Percentiles rank a stretch among this genome's conserved stretches.
Conservation (phyloP, 2,329 filamentous ascomycete species). For the Alternaria sp. region DNA sequence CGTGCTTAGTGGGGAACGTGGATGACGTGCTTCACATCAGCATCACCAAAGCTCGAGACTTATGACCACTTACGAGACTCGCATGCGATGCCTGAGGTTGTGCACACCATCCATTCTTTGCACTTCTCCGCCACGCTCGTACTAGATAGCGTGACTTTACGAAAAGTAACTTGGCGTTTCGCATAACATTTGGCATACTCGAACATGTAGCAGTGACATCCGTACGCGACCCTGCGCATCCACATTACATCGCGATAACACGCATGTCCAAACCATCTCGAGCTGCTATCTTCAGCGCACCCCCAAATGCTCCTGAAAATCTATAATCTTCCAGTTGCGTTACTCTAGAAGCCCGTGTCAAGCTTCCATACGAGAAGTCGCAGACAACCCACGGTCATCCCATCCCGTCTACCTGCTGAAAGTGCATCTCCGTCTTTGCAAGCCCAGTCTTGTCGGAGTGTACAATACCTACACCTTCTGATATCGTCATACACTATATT, state of each 20-base stretch:
- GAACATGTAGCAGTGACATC: not conserved
- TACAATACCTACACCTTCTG: not conserved
- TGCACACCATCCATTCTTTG: accelerated
- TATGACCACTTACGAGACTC: not conserved
- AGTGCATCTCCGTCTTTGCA: not conserved
- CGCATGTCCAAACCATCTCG: not conserved
- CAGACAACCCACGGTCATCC: too few relatives aligned
- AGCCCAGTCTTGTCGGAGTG: not conserved
- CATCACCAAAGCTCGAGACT: not conserved
- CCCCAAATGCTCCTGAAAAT: not conserved
- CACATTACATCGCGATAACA: not conserved
- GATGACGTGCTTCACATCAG: not conserved
- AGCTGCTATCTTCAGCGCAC: accelerated
- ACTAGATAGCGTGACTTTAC: not conserved
- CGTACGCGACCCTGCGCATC: not conserved
- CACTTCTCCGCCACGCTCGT: not conserved
- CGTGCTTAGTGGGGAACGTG: not conserved
- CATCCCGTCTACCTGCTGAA: not conserved
- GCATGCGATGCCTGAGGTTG: not conserved
- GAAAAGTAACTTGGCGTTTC: not conserved
- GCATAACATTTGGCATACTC: not conserved
- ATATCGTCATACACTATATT: accelerated
- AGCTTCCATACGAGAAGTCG: not conserved
- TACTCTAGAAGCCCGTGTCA: accelerated
- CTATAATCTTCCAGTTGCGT: not conserved